phyloP scores from a whole-genome alignment of 805 yeast species.

The Middelhovenomyces tepae region DNA sequence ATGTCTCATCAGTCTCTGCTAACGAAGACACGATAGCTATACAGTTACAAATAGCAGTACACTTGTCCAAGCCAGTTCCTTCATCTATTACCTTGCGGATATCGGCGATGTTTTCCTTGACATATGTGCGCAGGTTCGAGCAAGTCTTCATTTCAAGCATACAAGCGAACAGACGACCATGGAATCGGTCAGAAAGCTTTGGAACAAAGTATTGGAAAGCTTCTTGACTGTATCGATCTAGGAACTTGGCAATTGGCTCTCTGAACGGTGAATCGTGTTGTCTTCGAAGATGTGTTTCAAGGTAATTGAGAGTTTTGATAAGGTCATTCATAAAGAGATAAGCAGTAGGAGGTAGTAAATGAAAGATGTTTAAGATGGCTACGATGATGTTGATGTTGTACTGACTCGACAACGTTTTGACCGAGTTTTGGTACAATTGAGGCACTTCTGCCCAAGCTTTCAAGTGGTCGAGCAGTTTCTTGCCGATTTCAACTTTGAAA shows the following conservation, averaged over 20 bases:
- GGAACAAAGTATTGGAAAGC: slow-evolving; percentile 61
- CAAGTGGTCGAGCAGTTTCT: slow-evolving; percentile 82
- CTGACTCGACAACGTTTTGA: slow-evolving; percentile 71
- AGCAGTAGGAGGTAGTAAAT: slow-evolving; percentile 85
- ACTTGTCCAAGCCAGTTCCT: slow-evolving; percentile 46
- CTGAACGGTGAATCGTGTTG: slow-evolving; percentile 85
- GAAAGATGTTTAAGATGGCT: slow-evolving; percentile 86
- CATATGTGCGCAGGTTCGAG: slow-evolving; percentile 44
- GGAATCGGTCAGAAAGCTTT: slow-evolving; percentile 53
- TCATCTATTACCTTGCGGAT: slow-evolving; percentile 41
- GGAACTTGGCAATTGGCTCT: slow-evolving; percentile 76
- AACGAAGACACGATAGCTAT: slow-evolving; percentile 57
- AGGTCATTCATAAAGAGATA: slow-evolving; percentile 85
- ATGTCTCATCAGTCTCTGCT: slow-evolving; percentile 37
- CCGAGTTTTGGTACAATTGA: slow-evolving; percentile 64
- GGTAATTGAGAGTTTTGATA: slow-evolving; percentile 59
- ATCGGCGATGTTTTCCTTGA: slow-evolving; percentile 43
- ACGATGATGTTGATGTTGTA: slow-evolving; percentile 78
- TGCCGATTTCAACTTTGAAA: slow-evolving; percentile 94
- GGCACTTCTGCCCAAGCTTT: slow-evolving; percentile 93
- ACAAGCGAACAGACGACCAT: slow-evolving; percentile 59
- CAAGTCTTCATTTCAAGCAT: slow-evolving; percentile 51
- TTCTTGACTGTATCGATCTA: slow-evolving; percentile 73
- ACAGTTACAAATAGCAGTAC: slow-evolving; percentile 62
- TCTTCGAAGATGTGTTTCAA: slow-evolving; percentile 78